Percentiles rank a stretch among this genome's conserved stretches.
These are phyloP conservation scores for Echinochloa phyllopogon DNA, from an alignment of 176 grass and related monocot species.

Conservation along the genomic window DNA sequence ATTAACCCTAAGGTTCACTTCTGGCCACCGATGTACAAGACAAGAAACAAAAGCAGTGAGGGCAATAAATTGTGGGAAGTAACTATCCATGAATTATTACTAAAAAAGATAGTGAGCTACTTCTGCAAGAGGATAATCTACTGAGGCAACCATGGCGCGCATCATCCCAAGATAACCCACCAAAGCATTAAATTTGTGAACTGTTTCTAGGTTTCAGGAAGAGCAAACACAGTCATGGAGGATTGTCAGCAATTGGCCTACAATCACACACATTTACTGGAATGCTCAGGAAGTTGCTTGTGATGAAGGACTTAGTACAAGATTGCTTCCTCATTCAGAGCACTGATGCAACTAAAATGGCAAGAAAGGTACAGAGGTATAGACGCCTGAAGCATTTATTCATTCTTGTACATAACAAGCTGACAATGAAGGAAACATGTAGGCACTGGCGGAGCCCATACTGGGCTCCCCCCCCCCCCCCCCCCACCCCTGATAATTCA, in stretches of 20 bases:
- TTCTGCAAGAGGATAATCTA: neutral
- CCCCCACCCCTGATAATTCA: too few species aligned
- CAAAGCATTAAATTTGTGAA: neutral
- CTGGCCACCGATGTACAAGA: neutral
- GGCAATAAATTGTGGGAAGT: neutral
- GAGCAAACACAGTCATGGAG: neutral
- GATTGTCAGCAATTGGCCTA: too few species aligned
- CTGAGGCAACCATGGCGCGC: neutral
- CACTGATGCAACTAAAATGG: neutral
- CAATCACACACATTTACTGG: neutral
- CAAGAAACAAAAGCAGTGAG: neutral
- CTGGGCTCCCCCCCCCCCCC: too few species aligned
- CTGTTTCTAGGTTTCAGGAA: neutral
- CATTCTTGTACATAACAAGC: neutral
- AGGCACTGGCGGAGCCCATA: too few species aligned
- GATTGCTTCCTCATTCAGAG: neutral
- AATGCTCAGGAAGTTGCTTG: neutral
- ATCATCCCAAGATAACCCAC: neutral
- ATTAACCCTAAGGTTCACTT: neutral
- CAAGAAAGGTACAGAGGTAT: slow-evolving; percentile 6
- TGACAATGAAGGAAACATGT: neutral
- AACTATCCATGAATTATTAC: neutral
- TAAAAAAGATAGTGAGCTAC: neutral
- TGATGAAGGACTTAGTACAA: neutral
- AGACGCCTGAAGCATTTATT: neutral